Percentiles rank a stretch among this genome's conserved stretches.
Conservation (phyloP, 257 asterid species). For the Primulina huaijiensis region DNA sequence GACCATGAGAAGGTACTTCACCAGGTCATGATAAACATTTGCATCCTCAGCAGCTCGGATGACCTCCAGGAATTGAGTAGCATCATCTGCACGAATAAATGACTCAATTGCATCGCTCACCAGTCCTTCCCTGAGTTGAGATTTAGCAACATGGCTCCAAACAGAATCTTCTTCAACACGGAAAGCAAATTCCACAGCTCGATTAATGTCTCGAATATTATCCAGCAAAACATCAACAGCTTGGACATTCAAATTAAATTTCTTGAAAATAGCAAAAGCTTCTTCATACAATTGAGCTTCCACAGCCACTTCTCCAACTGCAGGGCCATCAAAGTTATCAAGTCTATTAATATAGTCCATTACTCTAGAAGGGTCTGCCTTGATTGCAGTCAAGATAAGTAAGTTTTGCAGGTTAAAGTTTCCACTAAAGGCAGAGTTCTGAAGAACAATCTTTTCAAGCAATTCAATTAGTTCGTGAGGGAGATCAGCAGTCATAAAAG, state of each 20-base stretch:
- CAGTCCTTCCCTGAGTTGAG: constrained; percentile 96
- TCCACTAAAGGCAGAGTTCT: constrained; percentile 97
- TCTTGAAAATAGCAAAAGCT: constrained; percentile 94
- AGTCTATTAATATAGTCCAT: constrained; percentile 97
- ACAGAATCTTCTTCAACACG: constrained; percentile 99
- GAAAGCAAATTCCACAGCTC: constrained; percentile 96
- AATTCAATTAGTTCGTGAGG: constrained; percentile 97
- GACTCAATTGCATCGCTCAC: constrained; percentile 98
- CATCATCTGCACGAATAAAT: constrained; percentile 94
- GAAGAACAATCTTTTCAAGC: constrained; percentile 98
- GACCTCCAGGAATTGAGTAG: constrained; percentile 86
- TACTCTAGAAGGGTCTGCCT: constrained; percentile 95
- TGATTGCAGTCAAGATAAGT: constrained; percentile 90
- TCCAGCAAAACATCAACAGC: constrained; percentile 93
- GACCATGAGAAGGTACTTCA: constrained; percentile 94
- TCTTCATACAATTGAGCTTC: constrained; percentile 93
- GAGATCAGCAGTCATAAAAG: constrained; percentile 99
- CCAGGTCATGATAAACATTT: constrained; percentile 91
- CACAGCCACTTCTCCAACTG: constrained; percentile 98
- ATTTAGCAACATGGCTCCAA: constrained; percentile 98
- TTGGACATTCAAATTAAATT: constrained; percentile 96
- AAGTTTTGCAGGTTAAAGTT: constrained; percentile 94
- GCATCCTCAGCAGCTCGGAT: constrained; percentile 84
- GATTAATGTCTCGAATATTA: constrained; percentile 82
- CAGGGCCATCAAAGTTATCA: constrained; percentile 98